These are phyloP conservation scores for Xerocomellus intermedius DNA, from an alignment of 768 basidiomycete genomes.

Conservation along the genomic window DNA sequence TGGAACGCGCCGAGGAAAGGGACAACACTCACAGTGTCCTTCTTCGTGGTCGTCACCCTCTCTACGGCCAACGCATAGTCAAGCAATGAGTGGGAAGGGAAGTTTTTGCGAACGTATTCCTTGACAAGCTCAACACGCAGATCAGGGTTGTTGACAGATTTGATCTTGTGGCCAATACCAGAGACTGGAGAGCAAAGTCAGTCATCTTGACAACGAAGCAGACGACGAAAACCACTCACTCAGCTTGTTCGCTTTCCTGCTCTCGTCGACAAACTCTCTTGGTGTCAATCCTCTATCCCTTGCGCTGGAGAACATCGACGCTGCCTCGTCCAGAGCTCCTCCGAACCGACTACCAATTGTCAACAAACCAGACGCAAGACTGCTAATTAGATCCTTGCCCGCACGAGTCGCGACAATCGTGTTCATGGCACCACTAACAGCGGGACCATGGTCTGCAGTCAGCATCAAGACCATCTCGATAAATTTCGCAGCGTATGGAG, in stretches of 20 bases:
- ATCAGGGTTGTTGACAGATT: slow-evolving; percentile 96
- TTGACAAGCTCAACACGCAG: slow-evolving; percentile 91
- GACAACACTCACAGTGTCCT: slow-evolving; percentile 67
- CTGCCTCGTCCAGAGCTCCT: slow-evolving; percentile 98
- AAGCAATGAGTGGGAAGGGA: slow-evolving; percentile 90
- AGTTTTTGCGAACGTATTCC: slow-evolving; percentile 93
- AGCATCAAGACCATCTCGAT: slow-evolving; percentile 99
- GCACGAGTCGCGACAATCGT: slow-evolving; percentile 98
- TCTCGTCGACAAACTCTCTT: slow-evolving; percentile 96
- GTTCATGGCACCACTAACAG: slow-evolving; percentile 99
- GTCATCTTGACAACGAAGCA: slow-evolving; percentile 1
- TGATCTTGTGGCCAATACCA: slow-evolving; percentile 99
- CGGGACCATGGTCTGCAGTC: slow-evolving; percentile 97
- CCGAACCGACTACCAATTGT: slow-evolving; percentile 98
- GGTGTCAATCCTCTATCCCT: slow-evolving; percentile 91
- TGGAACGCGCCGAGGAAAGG: not conserved
- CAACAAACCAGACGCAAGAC: slow-evolving; percentile 91
- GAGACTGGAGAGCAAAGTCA: slow-evolving; percentile 52
- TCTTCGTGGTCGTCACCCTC: slow-evolving; percentile 96
- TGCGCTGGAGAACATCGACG: slow-evolving; percentile 91
- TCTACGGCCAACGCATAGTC: slow-evolving; percentile 97
- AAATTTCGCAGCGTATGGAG: slow-evolving; percentile 95
- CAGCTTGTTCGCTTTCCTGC: slow-evolving; percentile 90
- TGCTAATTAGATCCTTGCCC: slow-evolving; percentile 98
- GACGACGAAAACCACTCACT: slow-evolving; percentile 48